phyloP scores from a whole-genome alignment of 78 protist genomes.

The Dictyostelium purpureum region DNA sequence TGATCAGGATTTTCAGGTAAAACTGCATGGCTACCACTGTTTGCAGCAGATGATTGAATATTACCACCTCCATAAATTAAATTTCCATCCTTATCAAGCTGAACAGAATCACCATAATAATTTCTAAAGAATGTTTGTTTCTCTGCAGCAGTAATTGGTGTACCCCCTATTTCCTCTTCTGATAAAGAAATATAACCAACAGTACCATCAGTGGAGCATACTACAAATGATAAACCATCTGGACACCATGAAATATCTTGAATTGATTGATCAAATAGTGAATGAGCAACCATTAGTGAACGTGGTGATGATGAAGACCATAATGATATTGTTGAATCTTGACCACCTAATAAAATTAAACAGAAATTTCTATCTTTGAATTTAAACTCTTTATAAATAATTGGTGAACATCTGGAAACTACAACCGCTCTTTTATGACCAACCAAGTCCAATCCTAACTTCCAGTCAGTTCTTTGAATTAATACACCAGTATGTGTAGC shows the following conservation, averaged over 20 bases:
- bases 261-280: constrained; percentile 31
- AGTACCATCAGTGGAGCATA: constrained; percentile 47
- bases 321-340: constrained; percentile 37
- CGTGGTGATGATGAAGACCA: constrained; percentile 46
- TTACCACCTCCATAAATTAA: not conserved
- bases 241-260: constrained; percentile 69
- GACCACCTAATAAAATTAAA: constrained; percentile 35
- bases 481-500: constrained; percentile 33
- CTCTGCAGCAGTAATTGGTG: not conserved
- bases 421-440: constrained; percentile 45
- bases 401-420: constrained; percentile 28
- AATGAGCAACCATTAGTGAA: constrained; percentile 2
- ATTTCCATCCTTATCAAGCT: not conserved
- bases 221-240: constrained; percentile 49
- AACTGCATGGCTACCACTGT: constrained; percentile 20
- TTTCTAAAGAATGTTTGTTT: not conserved
- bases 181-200: constrained; percentile 25
- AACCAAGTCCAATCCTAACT: constrained; percentile 9
- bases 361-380: not conserved
- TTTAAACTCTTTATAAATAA: constrained; percentile 2
- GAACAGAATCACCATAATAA: constrained; percentile 51
- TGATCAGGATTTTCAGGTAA: constrained; percentile 70
- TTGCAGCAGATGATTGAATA: not conserved
- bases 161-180: constrained; percentile 8
- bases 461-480: constrained; percentile 42